These are phyloP conservation scores for Picea abies DNA, from an alignment of 83 land plant species.

Conservation along the genomic window DNA sequence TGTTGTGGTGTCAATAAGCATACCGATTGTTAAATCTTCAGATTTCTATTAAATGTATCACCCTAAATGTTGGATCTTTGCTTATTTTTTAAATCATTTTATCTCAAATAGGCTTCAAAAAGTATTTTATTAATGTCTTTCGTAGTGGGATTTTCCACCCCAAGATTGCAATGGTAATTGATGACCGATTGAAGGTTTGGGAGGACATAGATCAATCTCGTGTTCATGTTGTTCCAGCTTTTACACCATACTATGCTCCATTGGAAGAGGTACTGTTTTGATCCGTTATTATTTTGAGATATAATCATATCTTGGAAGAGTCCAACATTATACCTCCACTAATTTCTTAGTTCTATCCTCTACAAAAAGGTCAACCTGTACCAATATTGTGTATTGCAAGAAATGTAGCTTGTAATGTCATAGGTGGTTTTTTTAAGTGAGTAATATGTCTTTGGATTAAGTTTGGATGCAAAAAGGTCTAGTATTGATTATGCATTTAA, in stretches of 20 bases:
- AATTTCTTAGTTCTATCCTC: constrained; percentile 4
- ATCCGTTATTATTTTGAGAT: not conserved
- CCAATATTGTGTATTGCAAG: constrained; percentile 91
- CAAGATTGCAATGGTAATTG: constrained; percentile 93
- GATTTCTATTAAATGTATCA: constrained; percentile 5
- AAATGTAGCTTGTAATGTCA: constrained; percentile 96
- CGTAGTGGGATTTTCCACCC: constrained; percentile 87
- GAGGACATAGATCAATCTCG: constrained; percentile 96
- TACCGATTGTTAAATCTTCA: constrained; percentile 1
- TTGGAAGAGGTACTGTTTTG: constrained; percentile 79
- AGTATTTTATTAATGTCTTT: constrained; percentile 82
- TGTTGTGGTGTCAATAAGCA: constrained; percentile 3
- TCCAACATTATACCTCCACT: not conserved
- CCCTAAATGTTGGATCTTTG: not conserved
- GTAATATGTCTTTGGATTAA: constrained; percentile 14
- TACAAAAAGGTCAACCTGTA: constrained; percentile 63
- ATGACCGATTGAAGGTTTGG: constrained; percentile 97
- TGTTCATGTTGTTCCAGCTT: constrained; percentile 97
- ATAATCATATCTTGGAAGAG: not conserved
- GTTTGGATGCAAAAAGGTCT: not conserved
- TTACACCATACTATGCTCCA: constrained; percentile 97
- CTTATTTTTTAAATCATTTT: not conserved
- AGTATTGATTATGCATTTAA: too few relatives aligned
- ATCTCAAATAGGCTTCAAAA: constrained; percentile 63
- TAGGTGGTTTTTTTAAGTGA: constrained; percentile 96